Base-by-base conservation (phyloP, 805 yeast species). In the Pichia kluyveri region DNA sequence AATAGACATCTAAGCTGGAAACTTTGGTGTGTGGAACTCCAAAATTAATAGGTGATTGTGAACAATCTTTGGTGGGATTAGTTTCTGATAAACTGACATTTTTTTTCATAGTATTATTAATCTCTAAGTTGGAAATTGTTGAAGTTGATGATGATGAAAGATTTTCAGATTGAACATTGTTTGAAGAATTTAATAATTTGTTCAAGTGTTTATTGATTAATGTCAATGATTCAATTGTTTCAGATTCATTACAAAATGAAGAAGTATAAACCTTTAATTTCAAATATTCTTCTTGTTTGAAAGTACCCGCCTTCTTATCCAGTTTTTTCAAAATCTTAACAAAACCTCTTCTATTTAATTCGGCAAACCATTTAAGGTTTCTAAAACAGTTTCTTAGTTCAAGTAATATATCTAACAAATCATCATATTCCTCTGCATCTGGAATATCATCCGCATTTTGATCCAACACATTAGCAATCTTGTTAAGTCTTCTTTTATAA, bases 351-450 rank as follows among this genome's bases (percentile, higher is more conserved):
- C 84, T 86, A 69, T 90, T 90, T 57, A 90, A 77, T 60, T 91
- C 97, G 26, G 95, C 95, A 63, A 78, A 90, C 96, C 97, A 91
- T 63, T 86, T 89, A 60, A 90, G 71, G 64, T 89, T 89, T 49
- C 96, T 73, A 52, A 85, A 78, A 50, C 80, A 79, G 17, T 83
- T 73, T 42, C 96, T 74, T 46, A 88, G 70, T 62, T 89, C 96
- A 23, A 88, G 69, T 38, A 90, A 67, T 18, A 88, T 82, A 23
- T 77, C 79, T 31, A 79, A 65, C 36, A 83, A 68, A 55, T 84
- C 90, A 44, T 79, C 83, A 2, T 72, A 71, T 49, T 83, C 88
- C 48, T 75, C 78, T 12, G 63, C 68, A 45, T 75, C 79, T 31
- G 57, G 56, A 40, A 60, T 53, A 7, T 37, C 44, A 1, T 37